Evolutionary conservation across 805 yeast species (phyloP), one percentile per base, ranked within the genome.

Genomic region (Ogataea trehaloabstinens): DNA sequence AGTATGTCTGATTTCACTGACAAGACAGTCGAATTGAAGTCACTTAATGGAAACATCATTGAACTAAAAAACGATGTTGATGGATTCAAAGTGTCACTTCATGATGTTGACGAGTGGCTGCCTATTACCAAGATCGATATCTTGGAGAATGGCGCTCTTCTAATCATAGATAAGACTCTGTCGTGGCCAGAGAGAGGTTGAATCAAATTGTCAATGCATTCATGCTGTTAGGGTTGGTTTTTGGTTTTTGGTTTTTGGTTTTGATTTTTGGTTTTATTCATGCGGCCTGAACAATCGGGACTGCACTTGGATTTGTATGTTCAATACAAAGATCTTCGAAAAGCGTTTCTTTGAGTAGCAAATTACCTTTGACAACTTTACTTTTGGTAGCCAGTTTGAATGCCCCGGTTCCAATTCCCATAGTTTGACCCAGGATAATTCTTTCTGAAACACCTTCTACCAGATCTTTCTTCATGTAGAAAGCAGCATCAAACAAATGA

Each of bases 401-500:
- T 0, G 98, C 83, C 49, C 99, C 99, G 2, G 99, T 93, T 60
- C 99, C 99, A 50, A 93, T 82, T 36, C 84, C 77, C 97, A 93
- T 91, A 38, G 97, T 89, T 70, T 93, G 98, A 30, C 99, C 99
- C 48, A 93, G 72, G 53, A 93, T 95, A 53, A 93, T 93, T 69
- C 98, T 86, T 64, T 93, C 99, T 19, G 95, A 85, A 13, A 93
- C 99, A 67, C 99, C 99, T 64, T 93, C 98, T 40, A 93, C 86
- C 51, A 81, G 76, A 64, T 93, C 99, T 17, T 82, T 83, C 74
- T 93, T 93, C 96, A 90, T 91, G 66, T 83, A 93, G 73, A 91
- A 93, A 0, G 98, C 90, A 2, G 99, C 99, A 63, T 93, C 99
- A 55, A 93, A 93, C 62, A 93, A 73, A 66, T 93, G 99, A 62